Evolutionary conservation across 768 basidiomycete species (phyloP).

Genomic region (Pisolithus microcarpus): DNA sequence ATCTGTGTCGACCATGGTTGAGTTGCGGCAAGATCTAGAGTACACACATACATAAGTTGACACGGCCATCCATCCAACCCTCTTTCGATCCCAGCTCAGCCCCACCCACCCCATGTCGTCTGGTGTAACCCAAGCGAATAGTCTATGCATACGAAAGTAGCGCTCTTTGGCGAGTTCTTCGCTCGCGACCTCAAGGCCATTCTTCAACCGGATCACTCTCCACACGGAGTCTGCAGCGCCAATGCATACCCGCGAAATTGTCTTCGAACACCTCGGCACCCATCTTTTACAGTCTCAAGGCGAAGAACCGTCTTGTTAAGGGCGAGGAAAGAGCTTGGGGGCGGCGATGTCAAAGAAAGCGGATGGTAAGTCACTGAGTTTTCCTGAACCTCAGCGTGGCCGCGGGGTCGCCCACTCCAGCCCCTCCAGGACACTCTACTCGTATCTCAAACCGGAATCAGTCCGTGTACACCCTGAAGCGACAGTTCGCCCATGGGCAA

Average conservation of each 20-base stretch:
- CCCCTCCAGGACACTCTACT: slow-evolving; percentile 58
- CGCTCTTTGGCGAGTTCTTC: slow-evolving; percentile 78
- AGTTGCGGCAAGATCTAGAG: too few relatives aligned
- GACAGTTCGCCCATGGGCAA: slow-evolving; percentile 81
- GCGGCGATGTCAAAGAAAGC: slow-evolving; percentile 41
- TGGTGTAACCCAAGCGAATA: slow-evolving; percentile 20
- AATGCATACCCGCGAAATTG: slow-evolving; percentile 69
- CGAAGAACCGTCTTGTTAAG: slow-evolving; percentile 63
- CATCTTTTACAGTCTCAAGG: slow-evolving; percentile 42
- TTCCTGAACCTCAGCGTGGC: not conserved
- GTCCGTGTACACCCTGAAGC: slow-evolving; percentile 78
- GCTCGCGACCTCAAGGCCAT: slow-evolving; percentile 68
- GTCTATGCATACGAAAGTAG: slow-evolving; percentile 70
- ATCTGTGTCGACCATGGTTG: slow-evolving; percentile 6
- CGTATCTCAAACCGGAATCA: slow-evolving; percentile 80
- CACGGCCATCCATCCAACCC: not conserved
- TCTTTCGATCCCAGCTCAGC: not conserved
- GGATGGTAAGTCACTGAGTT: slow-evolving; percentile 46
- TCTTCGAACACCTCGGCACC: slow-evolving; percentile 75
- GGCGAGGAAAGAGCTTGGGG: slow-evolving; percentile 67
- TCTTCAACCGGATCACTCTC: slow-evolving; percentile 73
- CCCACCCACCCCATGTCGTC: slow-evolving; percentile 9
- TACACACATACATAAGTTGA: too few relatives aligned
- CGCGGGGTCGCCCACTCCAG: not conserved
- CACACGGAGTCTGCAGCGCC: slow-evolving; percentile 70